Percentiles rank a stretch among this genome's conserved stretches.
Conservation (phyloP, 2,329 filamentous ascomycete genomes). For the Alternaria triticimaculans region DNA sequence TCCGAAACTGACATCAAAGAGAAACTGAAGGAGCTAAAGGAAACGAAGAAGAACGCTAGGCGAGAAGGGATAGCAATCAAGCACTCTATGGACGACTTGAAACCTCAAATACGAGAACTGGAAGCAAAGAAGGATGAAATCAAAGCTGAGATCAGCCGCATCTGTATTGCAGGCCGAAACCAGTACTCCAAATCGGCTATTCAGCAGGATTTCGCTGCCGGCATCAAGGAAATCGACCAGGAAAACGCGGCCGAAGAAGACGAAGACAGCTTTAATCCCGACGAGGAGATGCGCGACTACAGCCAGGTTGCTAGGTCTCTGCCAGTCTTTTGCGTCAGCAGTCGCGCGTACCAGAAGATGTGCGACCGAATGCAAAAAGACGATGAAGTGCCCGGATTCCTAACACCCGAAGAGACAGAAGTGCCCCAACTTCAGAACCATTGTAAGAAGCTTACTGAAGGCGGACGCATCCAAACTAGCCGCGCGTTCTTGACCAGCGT, state of each 20-base stretch:
- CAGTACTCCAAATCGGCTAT: constrained; percentile 62
- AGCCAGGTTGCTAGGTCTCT: constrained; percentile 62
- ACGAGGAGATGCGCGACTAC: constrained; percentile 64
- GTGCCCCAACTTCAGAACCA: constrained; percentile 64
- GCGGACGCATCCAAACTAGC: constrained; percentile 53
- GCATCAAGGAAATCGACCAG: constrained; percentile 66
- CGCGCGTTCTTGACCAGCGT: constrained; percentile 61
- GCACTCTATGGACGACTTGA: constrained; percentile 40
- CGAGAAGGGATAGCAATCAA: constrained; percentile 36
- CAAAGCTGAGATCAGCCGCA: constrained; percentile 43
- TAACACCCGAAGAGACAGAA: constrained; percentile 61
- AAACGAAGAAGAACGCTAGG: constrained; percentile 52
- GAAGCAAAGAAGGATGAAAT: constrained; percentile 41
- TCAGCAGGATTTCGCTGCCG: constrained; percentile 64
- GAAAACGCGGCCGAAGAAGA: constrained; percentile 62
- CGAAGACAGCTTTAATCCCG: constrained; percentile 62
- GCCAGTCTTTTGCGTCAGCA: constrained; percentile 70
- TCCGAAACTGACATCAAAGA: constrained; percentile 49
- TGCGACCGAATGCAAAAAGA: constrained; percentile 62
- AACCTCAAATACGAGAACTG: constrained; percentile 34
- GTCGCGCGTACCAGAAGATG: constrained; percentile 68
- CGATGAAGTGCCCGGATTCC: constrained; percentile 60
- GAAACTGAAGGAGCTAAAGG: constrained; percentile 55
- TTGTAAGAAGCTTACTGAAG: constrained; percentile 64
- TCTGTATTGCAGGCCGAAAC: constrained; percentile 64